Base-by-base conservation (phyloP, 2,329 filamentous ascomycete genomes). In the Alternaria atra region DNA sequence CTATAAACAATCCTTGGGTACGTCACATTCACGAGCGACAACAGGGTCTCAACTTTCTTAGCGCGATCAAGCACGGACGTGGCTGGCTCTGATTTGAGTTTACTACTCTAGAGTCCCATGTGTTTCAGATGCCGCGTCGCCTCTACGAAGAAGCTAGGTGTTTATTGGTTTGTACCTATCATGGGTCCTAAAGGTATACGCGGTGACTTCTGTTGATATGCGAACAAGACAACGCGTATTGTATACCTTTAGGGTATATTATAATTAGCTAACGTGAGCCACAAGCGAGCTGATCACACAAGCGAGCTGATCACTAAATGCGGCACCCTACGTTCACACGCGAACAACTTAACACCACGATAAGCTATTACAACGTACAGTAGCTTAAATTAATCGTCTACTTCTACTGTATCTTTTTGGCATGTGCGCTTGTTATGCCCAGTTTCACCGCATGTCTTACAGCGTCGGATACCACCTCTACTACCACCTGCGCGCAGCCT, bases 1-100 rank as follows among this genome's bases (percentile, higher is more conserved):
- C 57, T 67, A 65, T 59, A 65, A 63, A 61, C 58, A 67, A 66
- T 58, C 53, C 47, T 48, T 52, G 54, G 55, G 59, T 60, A 67
- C 63, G 64, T 67, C 64, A 67, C 59, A 47, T 34, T 55, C 37
- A 34, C 20, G 51, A 58, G 35, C 50, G 48, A 35, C 53, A 54
- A 20, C 60, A 65, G 56, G 56, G 55, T 60, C 61, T 43, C 39
- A 51, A 20, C 46, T 47, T 25, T 44, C 27, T 51, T 57, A 61
- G 58, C 42, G 34, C 46, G 8, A 3, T 34, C 34, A 34, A 8
- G 61, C 60, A 59, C 55, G 52, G 58, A 65, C 63, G 64, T 68
- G 59, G 61, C 61, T 55, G 39, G 15, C 40, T 48, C 37, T 68
- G 52, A 63, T 68, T 64, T 58, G 54, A 9, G 47, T 44, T n/a